Percentiles rank a stretch among this genome's conserved stretches.
These are phyloP conservation scores for Schwanniomyces vanrijiae DNA, from an alignment of 805 yeast genomes.

Conservation along the genomic window DNA sequence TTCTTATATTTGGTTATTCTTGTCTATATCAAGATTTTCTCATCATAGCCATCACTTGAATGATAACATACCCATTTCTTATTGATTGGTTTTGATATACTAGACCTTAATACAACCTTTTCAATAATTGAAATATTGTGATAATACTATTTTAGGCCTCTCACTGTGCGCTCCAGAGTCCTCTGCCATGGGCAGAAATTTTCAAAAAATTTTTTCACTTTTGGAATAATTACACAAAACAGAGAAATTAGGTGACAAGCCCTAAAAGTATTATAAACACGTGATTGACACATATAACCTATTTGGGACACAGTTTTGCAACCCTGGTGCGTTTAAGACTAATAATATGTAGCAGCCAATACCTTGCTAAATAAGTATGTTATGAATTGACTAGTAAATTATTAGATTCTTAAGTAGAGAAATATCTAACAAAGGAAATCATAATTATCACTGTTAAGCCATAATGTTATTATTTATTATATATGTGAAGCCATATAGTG, in stretches of 20 bases:
- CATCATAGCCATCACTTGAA: background rate
- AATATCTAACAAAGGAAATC: too few relatives aligned
- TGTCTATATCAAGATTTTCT: background rate
- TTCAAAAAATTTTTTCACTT: conserved; percentile 1
- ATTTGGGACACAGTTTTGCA: background rate
- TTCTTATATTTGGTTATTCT: background rate
- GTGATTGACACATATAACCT: background rate
- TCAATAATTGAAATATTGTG: background rate
- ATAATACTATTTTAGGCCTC: conserved; percentile 5
- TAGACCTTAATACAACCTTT: conserved; percentile 5
- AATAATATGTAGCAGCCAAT: too few relatives aligned
- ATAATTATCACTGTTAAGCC: too few relatives aligned
- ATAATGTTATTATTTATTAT: too few relatives aligned
- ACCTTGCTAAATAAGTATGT: too few relatives aligned
- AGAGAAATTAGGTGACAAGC: background rate
- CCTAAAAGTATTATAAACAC: background rate
- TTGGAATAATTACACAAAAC: background rate
- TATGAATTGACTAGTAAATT: too few relatives aligned
- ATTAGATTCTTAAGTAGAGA: too few relatives aligned
- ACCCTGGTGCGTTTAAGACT: too few relatives aligned
- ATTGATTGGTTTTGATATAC: conserved; percentile 17
- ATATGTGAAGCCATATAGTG: too few relatives aligned
- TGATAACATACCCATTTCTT: conserved; percentile 27
- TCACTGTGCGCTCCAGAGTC: background rate
- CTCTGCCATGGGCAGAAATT: conserved; percentile 1